Evolutionary conservation across 2,329 filamentous ascomycete genomes (phyloP), one percentile per base, ranked within the genome.

Genomic region (Ceratocystis colombiana): DNA sequence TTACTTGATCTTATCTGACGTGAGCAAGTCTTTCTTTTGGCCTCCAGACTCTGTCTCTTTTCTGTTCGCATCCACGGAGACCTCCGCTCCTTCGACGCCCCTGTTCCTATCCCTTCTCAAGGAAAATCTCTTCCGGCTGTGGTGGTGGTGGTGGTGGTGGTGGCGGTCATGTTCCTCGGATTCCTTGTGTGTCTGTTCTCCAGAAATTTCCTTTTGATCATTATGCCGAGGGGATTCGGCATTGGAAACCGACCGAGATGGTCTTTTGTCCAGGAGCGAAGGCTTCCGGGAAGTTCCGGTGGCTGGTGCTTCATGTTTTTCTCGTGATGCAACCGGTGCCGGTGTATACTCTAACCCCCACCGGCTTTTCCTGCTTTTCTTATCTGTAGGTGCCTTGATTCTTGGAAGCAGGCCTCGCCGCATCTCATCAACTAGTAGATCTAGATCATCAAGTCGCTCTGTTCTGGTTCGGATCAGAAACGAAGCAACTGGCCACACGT

Each of bases 401-500:
- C 33, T 37, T 7, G 62, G 64, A 41, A 48, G 12, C 46, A 70
- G 65, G 28, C 62, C 30, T 5, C 64, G 48, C 20, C 61, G 41
- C 45, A 78, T 74, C 62, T 76, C 74, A 33, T 71, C 71, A 48
- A 75, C 73, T 68, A 77, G 73, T 71, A 75, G 72, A 69, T 75
- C 75, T 69, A 87, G 72, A 2, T 84, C 83, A 68, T 78, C 78
- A 65, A 82, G 73, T 66, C 84, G 79, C 71, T 79, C 75, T 44
- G 79, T 75, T n/a, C 73, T 72, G 30, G 77, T 77, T 61, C 75
- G 77, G 33, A 85, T 73, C 71, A 84, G 84, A n/a, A 84, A 71
- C 61, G 79, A 79, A 8, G 87, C 88, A 22, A 95, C 86, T 0
- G 89, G 89, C 90, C 90, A 95, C 10, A 87, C 89, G 74, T 95